These are phyloP conservation scores for Ceratocystis albifundus DNA, from an alignment of 2,329 filamentous ascomycete species.

Conservation along the genomic window DNA sequence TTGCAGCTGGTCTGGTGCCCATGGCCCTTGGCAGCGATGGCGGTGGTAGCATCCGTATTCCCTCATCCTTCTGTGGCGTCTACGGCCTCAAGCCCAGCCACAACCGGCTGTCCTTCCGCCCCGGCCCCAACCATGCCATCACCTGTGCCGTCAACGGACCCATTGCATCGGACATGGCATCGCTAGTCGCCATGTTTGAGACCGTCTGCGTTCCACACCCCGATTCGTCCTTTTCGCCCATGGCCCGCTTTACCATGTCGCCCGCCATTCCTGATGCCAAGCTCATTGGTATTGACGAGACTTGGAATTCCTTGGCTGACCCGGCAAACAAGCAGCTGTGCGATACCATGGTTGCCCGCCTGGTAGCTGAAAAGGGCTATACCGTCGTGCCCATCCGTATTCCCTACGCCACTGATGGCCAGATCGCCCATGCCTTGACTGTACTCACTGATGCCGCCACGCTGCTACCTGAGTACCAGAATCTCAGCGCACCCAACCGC, in stretches of 20 bases:
- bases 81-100: conserved; percentile 65
- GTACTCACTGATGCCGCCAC: conserved; percentile 53
- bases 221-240: conserved; percentile 41
- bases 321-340: conserved; percentile 36
- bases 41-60: conserved; percentile 63
- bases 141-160: conserved; percentile 57
- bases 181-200: conserved; percentile 54
- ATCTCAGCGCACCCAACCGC: conserved; percentile 50
- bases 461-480: conserved; percentile 36
- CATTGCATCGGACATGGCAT: conserved; percentile 54
- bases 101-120: conserved; percentile 51
- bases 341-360: conserved; percentile 38
- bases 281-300: conserved; percentile 50
- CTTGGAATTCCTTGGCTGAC: conserved; percentile 46
- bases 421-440: conserved; percentile 61
- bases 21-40: conserved; percentile 62
- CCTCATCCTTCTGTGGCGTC: conserved; percentile 58
- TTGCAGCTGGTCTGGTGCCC: conserved; percentile 58
- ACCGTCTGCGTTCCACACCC: conserved; percentile 54
- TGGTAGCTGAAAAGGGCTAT: conserved; percentile 44
- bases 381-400: conserved; percentile 44
- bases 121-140: conserved; percentile 46
- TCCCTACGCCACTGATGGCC: conserved; percentile 49
- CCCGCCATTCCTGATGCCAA: conserved; percentile 31
- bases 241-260: conserved; percentile 27